Percentiles rank a stretch among this genome's conserved stretches.
Conservation (phyloP, 768 basidiomycete genomes). For the Serendipita sp. region DNA sequence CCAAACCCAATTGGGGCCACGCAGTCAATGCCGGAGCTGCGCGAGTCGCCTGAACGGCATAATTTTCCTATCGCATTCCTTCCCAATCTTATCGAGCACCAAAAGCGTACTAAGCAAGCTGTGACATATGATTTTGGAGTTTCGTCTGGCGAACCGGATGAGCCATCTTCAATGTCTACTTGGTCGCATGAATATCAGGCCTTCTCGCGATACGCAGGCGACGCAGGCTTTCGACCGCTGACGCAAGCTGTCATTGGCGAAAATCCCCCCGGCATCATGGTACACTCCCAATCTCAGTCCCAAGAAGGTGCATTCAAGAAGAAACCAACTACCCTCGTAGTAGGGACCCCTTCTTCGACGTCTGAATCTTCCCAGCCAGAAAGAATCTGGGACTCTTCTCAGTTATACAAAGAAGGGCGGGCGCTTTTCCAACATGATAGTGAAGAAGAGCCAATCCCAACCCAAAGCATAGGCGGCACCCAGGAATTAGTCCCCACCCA, state of each 20-base stretch:
- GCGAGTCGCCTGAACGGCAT: background rate
- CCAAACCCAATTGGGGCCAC: background rate
- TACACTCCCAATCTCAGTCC: background rate
- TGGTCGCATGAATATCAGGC: background rate
- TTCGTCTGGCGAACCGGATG: background rate
- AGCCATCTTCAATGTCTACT: background rate
- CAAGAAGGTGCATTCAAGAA: background rate
- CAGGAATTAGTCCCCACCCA: background rate
- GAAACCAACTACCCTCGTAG: background rate
- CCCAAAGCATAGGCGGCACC: background rate
- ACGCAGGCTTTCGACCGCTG: background rate
- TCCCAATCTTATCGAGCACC: background rate
- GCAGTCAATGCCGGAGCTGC: slow-evolving; percentile 1
- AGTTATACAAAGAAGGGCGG: background rate
- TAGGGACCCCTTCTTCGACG: background rate
- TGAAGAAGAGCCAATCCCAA: background rate
- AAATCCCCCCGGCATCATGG: background rate
- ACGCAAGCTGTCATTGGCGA: background rate
- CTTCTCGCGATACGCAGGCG: background rate
- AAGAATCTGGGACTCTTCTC: background rate
- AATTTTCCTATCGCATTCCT: background rate
- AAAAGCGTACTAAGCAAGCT: background rate
- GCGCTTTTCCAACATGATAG: background rate
- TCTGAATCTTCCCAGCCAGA: slow-evolving; percentile 1
- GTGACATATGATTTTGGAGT: background rate